Conservation (phyloP, 768 basidiomycete species). For the Galerina marginata region DNA sequence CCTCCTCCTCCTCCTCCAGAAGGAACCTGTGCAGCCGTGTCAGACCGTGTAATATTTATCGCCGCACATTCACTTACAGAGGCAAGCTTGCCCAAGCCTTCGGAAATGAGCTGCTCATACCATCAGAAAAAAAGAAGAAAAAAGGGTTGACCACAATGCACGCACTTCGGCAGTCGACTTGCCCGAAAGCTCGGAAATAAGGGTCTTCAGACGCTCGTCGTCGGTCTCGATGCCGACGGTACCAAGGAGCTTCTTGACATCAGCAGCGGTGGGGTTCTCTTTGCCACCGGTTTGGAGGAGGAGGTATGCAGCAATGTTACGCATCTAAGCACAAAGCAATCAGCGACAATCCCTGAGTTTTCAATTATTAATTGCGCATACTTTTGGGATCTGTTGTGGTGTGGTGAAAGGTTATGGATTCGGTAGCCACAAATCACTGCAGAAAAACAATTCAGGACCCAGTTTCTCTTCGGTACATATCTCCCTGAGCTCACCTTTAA, state of each 20-base stretch:
- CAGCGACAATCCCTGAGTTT: background rate
- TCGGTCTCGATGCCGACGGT: constrained; percentile 92
- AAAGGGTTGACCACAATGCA: constrained; percentile 6
- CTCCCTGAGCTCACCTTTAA: constrained; percentile 65
- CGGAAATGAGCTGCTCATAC: constrained; percentile 78
- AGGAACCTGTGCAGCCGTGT: constrained; percentile 62
- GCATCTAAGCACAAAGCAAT: constrained; percentile 61
- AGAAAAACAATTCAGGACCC: constrained; percentile 12
- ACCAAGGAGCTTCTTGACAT: constrained; percentile 86
- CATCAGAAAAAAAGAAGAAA: constrained; percentile 6
- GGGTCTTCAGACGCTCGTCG: constrained; percentile 75
- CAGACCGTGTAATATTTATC: background rate
- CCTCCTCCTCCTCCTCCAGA: constrained; percentile 86
- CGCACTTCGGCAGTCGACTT: constrained; percentile 86
- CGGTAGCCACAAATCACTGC: constrained; percentile 95
- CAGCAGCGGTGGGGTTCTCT: constrained; percentile 79
- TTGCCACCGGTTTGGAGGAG: constrained; percentile 97
- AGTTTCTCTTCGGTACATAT: background rate
- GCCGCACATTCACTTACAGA: constrained; percentile 63
- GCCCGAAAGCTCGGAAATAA: constrained; percentile 89
- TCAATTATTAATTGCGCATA: constrained; percentile 27
- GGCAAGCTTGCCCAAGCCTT: constrained; percentile 91
- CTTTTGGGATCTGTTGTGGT: constrained; percentile 46
- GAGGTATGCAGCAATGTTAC: constrained; percentile 94
- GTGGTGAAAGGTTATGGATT: constrained; percentile 37